Evolutionary conservation across 345 rosid genomes (phyloP).

Genomic region (Boechera divaricarpa): DNA sequence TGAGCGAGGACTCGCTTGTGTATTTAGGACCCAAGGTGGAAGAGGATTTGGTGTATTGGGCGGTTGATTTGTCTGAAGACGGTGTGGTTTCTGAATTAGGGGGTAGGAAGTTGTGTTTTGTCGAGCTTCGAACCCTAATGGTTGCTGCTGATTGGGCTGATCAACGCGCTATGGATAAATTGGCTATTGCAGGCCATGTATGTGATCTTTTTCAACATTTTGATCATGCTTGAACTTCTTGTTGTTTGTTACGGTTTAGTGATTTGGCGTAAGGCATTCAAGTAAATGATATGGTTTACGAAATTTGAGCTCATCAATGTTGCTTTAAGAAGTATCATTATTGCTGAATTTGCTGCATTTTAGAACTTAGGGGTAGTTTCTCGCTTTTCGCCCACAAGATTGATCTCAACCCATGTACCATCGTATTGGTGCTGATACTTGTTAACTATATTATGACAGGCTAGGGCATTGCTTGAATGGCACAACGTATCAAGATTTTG

Average conservation of each 20-base stretch:
- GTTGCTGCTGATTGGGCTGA: constrained; percentile 95
- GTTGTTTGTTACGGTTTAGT: background rate
- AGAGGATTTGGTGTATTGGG: constrained; percentile 79
- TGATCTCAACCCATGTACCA: background rate
- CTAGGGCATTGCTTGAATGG: constrained; percentile 92
- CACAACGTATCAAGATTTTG: constrained; percentile 69
- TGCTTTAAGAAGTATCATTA: background rate
- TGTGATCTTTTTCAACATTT: constrained; percentile 45
- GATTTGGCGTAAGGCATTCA: background rate
- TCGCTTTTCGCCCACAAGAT: background rate
- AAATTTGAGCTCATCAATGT: background rate
- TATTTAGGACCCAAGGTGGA: constrained; percentile 75
- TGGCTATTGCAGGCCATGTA: constrained; percentile 97
- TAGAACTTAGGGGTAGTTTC: background rate
- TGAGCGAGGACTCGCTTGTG: constrained; percentile 63
- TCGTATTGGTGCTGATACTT: background rate
- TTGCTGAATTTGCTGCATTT: background rate
- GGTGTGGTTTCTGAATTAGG: constrained; percentile 54
- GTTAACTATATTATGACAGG: constrained; percentile 48
- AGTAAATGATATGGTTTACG: background rate
- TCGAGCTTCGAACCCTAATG: constrained; percentile 90
- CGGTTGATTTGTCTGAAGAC: constrained; percentile 63
- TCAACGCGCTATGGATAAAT: constrained; percentile 72
- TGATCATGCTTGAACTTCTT: background rate
- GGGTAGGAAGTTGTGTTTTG: constrained; percentile 62